Evolutionary conservation across 2,329 filamentous ascomycete species (phyloP).

Genomic region (Zymoseptoria crescenta): DNA sequence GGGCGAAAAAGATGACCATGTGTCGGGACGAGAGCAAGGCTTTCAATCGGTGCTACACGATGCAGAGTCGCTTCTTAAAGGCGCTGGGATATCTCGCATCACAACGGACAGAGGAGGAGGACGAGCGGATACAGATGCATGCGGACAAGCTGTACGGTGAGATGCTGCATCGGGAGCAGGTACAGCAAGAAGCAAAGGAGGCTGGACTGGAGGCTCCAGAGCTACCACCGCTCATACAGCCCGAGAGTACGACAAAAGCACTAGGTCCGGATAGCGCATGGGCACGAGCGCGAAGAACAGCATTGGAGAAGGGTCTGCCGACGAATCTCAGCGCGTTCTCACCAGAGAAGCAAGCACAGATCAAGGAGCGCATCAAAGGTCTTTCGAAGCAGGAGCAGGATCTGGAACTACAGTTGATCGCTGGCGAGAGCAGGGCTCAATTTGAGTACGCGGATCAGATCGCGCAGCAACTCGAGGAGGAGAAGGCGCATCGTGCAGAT

Average conservation of each 20-base stretch:
- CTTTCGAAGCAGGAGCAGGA: conserved; percentile 33
- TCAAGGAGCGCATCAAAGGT: conserved; percentile 37
- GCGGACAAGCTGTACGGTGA: conserved; percentile 83
- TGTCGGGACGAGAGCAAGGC: conserved; percentile 68
- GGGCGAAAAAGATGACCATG: conserved; percentile 64
- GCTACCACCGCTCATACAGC: conserved; percentile 49
- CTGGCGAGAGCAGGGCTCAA: conserved; percentile 55
- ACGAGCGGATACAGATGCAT: conserved; percentile 89
- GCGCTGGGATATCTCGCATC: conserved; percentile 76
- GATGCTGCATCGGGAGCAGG: conserved; percentile 73
- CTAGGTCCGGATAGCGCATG: conserved; percentile 26
- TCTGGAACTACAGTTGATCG: conserved; percentile 56
- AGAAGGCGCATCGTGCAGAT: conserved; percentile 47
- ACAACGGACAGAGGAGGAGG: conserved; percentile 57
- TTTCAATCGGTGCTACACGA: conserved; percentile 81
- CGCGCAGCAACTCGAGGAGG: conserved; percentile 48
- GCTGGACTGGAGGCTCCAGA: conserved; percentile 47
- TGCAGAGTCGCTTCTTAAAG: conserved; percentile 85
- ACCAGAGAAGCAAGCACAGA: conserved; percentile 49
- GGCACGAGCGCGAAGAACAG: conserved; percentile 20
- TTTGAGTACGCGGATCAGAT: conserved; percentile 52
- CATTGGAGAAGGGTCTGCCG: conserved; percentile 29
- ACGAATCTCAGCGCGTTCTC: conserved; percentile 47
- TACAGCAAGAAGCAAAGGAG: conserved; percentile 61
- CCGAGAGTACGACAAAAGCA: conserved; percentile 20